Percentiles rank a stretch among this genome's conserved stretches.
These are phyloP conservation scores for Blastocystis sp. DNA, from an alignment of 352 stramenopile species.

Conservation along the genomic window DNA sequence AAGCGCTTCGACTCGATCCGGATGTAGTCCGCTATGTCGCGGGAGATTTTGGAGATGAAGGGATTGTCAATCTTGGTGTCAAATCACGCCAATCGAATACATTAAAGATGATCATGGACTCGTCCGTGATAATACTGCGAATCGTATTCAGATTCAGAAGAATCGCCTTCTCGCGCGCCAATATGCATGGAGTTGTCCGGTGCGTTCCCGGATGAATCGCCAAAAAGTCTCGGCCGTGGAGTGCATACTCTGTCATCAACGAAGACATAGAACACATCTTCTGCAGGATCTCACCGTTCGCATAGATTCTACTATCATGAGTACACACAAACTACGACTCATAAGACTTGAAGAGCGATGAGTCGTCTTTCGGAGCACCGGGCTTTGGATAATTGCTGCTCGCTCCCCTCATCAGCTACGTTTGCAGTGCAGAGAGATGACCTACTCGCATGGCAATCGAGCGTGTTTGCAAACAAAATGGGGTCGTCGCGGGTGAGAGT, in stretches of 20 bases:
- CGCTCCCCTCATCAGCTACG: background rate
- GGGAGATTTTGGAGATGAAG: conserved; percentile 22
- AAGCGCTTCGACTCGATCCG: conserved; percentile 1
- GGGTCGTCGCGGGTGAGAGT: too few species aligned
- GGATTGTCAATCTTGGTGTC: conserved; percentile 11
- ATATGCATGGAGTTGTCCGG: background rate
- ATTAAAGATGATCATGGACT: conserved; percentile 38
- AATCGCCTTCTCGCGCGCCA: conserved; percentile 10
- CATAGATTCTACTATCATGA: background rate
- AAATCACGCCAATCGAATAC: background rate
- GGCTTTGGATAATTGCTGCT: background rate
- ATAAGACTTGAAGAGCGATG: conserved; percentile 20
- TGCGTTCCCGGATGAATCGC: conserved; percentile 19
- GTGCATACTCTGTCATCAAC: conserved; percentile 12
- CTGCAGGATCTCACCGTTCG: background rate
- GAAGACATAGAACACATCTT: conserved; percentile 24
- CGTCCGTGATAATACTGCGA: conserved; percentile 3
- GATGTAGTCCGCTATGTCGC: conserved; percentile 23
- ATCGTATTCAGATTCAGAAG: background rate
- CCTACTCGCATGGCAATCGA: background rate
- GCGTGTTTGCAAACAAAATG: background rate
- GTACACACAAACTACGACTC: background rate
- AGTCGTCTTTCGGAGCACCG: background rate
- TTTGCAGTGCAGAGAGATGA: background rate
- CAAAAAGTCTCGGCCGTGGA: conserved; percentile 7